Evolutionary conservation across 768 basidiomycete species (phyloP).

Genomic region (Rhizopogon vesiculosus): DNA sequence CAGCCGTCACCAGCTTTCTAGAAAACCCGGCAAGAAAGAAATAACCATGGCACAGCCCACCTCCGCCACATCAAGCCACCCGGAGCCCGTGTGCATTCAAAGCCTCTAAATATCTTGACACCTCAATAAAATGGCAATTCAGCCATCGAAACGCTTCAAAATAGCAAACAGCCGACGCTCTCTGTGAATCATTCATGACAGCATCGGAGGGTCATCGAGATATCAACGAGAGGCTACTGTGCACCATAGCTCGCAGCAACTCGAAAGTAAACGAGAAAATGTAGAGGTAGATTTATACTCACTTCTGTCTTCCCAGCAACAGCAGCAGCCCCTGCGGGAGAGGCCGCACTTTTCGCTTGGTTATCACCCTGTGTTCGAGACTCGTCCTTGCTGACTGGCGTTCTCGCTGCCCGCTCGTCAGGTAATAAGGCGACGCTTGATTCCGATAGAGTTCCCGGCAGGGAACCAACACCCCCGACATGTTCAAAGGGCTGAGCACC

Average conservation of each 20-base stretch:
- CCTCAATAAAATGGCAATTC: neutral
- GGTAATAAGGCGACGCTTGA: slow-evolving; percentile 44
- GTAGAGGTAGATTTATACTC: neutral
- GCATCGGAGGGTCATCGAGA: too few species aligned
- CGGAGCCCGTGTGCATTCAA: too few species aligned
- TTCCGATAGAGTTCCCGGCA: slow-evolving; percentile 44
- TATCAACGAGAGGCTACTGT: too few species aligned
- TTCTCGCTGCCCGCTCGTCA: slow-evolving; percentile 32
- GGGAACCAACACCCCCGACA: slow-evolving; percentile 40
- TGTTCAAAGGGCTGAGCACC: slow-evolving; percentile 29
- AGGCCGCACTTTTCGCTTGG: slow-evolving; percentile 7
- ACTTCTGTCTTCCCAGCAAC: slow-evolving; percentile 1
- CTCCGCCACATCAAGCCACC: neutral
- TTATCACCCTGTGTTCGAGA: slow-evolving; percentile 6
- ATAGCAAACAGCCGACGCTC: neutral
- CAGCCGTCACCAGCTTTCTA: neutral
- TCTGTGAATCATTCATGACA: neutral
- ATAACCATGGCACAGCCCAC: neutral
- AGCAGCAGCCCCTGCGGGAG: neutral
- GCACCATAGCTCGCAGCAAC: neutral
- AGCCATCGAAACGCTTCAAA: too few species aligned
- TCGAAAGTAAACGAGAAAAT: neutral
- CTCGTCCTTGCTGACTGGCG: neutral
- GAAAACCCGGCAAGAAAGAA: neutral
- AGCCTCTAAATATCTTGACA: neutral